A percentile compares a stretch with the other conserved stretches of the same genome.
Conservation (phyloP, 148 eudicot species). For the Beta vulgaris region DNA sequence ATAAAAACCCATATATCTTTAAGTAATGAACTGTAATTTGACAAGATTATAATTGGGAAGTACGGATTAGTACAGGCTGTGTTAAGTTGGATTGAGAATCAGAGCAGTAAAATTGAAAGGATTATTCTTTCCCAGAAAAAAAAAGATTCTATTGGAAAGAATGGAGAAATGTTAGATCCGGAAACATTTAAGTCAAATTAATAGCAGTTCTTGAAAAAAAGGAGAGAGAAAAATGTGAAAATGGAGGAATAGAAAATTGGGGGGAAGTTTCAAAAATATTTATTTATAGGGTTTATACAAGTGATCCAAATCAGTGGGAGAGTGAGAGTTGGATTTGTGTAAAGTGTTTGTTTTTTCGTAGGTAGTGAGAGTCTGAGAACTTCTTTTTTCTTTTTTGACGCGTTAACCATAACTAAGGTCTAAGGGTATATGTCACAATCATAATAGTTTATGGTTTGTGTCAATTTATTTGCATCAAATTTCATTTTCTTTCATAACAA, state of each 20-base stretch:
- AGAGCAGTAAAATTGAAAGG: background rate
- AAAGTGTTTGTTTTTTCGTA: background rate
- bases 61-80: background rate
- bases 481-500: no score
- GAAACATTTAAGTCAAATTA: background rate
- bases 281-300: background rate
- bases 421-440: no score
- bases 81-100: background rate
- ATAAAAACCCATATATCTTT: background rate
- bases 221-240: background rate
- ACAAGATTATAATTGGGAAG: background rate
- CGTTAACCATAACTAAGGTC: no score
- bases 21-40: background rate
- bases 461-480: no score
- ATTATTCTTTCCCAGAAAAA: background rate
- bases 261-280: slow-evolving; percentile 4
- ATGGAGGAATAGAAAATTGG: background rate
- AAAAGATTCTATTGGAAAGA: background rate
- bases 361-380: no score
- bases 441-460: no score
- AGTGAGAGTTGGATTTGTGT: background rate
- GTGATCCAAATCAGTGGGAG: slow-evolving; percentile 7
- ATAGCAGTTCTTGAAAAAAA: no score
- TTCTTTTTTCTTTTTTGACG: no score
- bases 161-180: background rate